Percentiles rank a stretch among this genome's conserved stretches.
Conservation (phyloP, 805 yeast genomes). For the Candida nemodendra region DNA sequence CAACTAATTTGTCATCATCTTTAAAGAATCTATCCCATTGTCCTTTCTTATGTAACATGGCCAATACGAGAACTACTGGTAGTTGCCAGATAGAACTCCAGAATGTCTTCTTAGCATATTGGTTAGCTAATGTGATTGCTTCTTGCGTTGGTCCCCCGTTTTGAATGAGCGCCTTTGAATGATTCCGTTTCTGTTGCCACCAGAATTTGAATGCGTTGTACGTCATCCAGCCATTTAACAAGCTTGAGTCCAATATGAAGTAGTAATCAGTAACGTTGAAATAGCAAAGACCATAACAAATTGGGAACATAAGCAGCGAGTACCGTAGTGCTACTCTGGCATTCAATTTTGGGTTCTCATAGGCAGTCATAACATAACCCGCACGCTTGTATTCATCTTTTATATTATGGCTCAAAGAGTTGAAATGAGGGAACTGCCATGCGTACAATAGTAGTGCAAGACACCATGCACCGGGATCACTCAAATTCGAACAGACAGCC, state of each 20-base stretch:
- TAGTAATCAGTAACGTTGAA: constrained; percentile 79
- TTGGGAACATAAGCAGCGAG: constrained; percentile 89
- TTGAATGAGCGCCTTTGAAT: constrained; percentile 36
- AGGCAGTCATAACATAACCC: constrained; percentile 97
- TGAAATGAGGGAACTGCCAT: constrained; percentile 99
- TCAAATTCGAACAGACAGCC: constrained; percentile 83
- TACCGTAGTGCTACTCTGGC: constrained; percentile 93
- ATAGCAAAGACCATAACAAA: constrained; percentile 79
- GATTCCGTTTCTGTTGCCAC: constrained; percentile 71
- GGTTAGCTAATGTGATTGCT: constrained; percentile 58
- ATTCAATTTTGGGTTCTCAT: constrained; percentile 84
- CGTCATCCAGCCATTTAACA: constrained; percentile 84
- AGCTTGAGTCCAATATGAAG: constrained; percentile 76
- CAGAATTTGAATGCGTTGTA: constrained; percentile 80
- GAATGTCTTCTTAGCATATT: constrained; percentile 79
- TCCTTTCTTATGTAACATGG: constrained; percentile 93
- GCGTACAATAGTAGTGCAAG: constrained; percentile 86
- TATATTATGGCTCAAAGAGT: constrained; percentile 83
- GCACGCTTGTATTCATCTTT: constrained; percentile 87
- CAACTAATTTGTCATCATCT: no score
- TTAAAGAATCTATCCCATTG: constrained; percentile 78
- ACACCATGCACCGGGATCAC: constrained; percentile 94
- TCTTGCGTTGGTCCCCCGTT: constrained; percentile 46
- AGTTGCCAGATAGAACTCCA: constrained; percentile 95
- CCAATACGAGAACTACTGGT: constrained; percentile 84